Evolutionary conservation across 176 grass and related monocot genomes (phyloP), one percentile per base, ranked within the genome.

Genomic region (Thalia dealbata): DNA sequence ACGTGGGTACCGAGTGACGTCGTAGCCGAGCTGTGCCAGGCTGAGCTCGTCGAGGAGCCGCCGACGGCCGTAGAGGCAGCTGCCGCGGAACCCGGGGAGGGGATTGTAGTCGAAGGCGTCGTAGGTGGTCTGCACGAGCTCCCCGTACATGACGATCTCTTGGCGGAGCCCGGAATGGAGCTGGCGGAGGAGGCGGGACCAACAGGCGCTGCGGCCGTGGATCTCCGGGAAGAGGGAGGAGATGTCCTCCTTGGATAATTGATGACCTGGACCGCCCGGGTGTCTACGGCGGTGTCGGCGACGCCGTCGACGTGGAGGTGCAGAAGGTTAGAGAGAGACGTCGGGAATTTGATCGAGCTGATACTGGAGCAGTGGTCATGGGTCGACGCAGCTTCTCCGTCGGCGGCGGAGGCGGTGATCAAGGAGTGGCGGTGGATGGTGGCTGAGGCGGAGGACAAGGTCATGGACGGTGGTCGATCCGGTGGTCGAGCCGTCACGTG

Each of bases 101-200:
- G 69, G 75, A 24, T 86, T 81, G 79, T 12, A 81, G 69, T 86
- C 83, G 69, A 78, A 86, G 3, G 68, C 75, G 59, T 86, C 83
- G 15, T 81, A 86, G 6, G 83, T 78, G 1, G 46, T 79, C 74
- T 86, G 78, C 24, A 76, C 68, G 26, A 81, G 77, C 79, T 86
- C 83, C 23, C 83, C 83, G 10, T 86, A 86, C 42, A 81, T 86
- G 41, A 86, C 22, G 78, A 86, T 78, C 79, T 86, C 83, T 42
- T 58, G 74, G 19, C 78, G 78, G 28, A 85, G 63, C 41, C 61
- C 66, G 26, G 69, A 67, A 22, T 85, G 67, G 51, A 85, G 71
- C 13, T 78, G 77, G 73, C 81, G 14, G 43, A 85, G 78, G 64
- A 77, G 79, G 13, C 23, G 67, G 55, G 51, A 71, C 68, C 56